Evolutionary conservation across 768 basidiomycete genomes (phyloP), one percentile per base, ranked within the genome.

Genomic region (Tricholoma terreum): DNA sequence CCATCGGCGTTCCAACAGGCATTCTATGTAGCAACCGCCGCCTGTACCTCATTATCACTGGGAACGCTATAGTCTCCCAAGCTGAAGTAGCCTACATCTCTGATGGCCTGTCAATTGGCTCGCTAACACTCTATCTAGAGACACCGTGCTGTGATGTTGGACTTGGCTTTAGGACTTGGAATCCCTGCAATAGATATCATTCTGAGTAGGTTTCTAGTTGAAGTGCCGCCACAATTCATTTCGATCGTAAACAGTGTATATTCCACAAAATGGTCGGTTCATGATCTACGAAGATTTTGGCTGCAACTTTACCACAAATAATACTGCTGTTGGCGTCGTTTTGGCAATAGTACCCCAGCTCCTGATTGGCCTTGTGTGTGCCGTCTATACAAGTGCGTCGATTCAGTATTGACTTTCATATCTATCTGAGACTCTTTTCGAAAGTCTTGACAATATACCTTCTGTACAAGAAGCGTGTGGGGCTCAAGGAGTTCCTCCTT

Each of bases 211-310:
- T 75, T 21, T 22, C 22, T 19, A 22, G 15, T 22, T 7, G 9
- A 9, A 2, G 17, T 8, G 6, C 27, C 6, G 6, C n/a, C 27
- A 2, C 46, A 46, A 6, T 27, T 15, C 49, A n/a, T 8, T 56
- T 21, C 50, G 1, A 15, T 12, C 19, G 15, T 12, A 51, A 48
- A 17, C 53, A 81, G 80, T 79, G 64, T 80, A 77, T 61, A 74
- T 81, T 50, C 71, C 77, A 1, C 80, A 83, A 69, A 81, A 81
- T 10, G 83, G 85, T 66, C 80, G 83, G 5, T 86, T 77, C 69
- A 71, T 85, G 61, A 81, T 87, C 46, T 77, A 73, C 53, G 83
- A 85, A 62, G 77, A 84, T 51, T 60, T 84, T 14, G 85, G 84
- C 6, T 86, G 85, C 69, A 77, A 66, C 48, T 81, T 82, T 1